Evolutionary conservation across 345 rosid species (phyloP), one percentile per base, ranked within the genome.

Genomic region (Bruguiera parviflora): DNA sequence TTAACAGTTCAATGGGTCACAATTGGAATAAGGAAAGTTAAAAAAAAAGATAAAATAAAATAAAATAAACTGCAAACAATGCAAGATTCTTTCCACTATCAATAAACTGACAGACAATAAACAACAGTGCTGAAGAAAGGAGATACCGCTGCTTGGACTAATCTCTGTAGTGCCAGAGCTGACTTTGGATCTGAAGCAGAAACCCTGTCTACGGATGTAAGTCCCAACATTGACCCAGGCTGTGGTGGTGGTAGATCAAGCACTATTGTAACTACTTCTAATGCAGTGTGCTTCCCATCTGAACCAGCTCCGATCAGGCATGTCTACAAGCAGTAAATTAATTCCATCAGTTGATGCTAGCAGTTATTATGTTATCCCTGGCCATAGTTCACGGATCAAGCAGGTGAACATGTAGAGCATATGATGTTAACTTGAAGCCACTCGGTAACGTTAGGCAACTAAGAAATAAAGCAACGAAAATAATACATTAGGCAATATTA

Each of bases 221-320:
- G 78, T 63, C 96, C 94, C 24, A 82, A 79, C 96, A 90, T 89
- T 70, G 99, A 88, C 77, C 98, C 99, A 63, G 97, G 98, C 73
- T 95, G 99, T 32, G 98, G 99, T 53, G 98, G 99, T 39, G 99
- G 99, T 72, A 92, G 82, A 81, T 95, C 99, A 68, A 95, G 99
- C 68, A 95, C 99, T 69, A 95, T 82, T 19, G 99, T 95, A 67
- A 95, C 99, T 69, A 97, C 99, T 87, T 95, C 99, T 86, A 95
- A 75, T 55, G 99, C 98, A 57, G 96, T 92, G 85, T 92, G 98
- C 74, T 95, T 95, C 69, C 97, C 96, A 67, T 87, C 94, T 77
- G 96, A 96, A 74, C 99, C 99, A 78, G 99, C 99, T 68, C 99
- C 97, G 76, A 95, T 91, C 79, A 95, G 99, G 80, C 99, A 95